Evolutionary conservation across 1,284 basidiomycete species (phyloP), one percentile per base, ranked within the genome.

Genomic region (Athelia psychrophila): DNA sequence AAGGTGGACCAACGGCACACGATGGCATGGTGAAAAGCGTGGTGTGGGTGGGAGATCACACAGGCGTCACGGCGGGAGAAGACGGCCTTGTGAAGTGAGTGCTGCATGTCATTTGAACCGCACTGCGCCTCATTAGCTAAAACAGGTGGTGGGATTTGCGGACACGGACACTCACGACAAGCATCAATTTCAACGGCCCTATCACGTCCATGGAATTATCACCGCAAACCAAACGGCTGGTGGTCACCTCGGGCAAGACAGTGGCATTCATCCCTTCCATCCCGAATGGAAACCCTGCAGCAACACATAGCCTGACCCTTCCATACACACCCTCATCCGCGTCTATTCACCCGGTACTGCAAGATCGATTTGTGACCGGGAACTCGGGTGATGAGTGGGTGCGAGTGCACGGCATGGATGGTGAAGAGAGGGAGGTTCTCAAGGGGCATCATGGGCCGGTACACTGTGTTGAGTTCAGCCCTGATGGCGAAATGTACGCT

Each of bases 381-480:
- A 91, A 86, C 56, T 79, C 81, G 40, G 81, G 78, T 12, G 97
- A 99, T 69, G 95, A 97, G 58, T 99, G 97, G 97, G 95, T 99
- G 20, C 79, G 96, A 40, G 85, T 98, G 30, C 95, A 98, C 65
- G 90, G 91, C 40, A 86, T 94, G 62, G 83, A 88, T n/a, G 96
- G 93, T 1, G 82, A 87, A 64, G 94, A 98, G 73, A 74, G 83
- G 56, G 96, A 98, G 55, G 83, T 98, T 51, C 81, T 96, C 60
- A 98, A 98, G 70, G 96, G 96, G 5, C 97, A 99, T 67, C 96
- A 99, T 66, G 96, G 96, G 15, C 95, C 96, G 13, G 96, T 97
- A 12, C 93, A 97, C 62, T 93, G 90, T 54, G 91, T 97, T 38
- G 88, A 91, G 59, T 99, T 91, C 72, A 92, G 89, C 64, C 97